These are phyloP conservation scores for Pseudonitzschia pungens DNA, from an alignment of 108 stramenopile species.

Conservation along the genomic window DNA sequence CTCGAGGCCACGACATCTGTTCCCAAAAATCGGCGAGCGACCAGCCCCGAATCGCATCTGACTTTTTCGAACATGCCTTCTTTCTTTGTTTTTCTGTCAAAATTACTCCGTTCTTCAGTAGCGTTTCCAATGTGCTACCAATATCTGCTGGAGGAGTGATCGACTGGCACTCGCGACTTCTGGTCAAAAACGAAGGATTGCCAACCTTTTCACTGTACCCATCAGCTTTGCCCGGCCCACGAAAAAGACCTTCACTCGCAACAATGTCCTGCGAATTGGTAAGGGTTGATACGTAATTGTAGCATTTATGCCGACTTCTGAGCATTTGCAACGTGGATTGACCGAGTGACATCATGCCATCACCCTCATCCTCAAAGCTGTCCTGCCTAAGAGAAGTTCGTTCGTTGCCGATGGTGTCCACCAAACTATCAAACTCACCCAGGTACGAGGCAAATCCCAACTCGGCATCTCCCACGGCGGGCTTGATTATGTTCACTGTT, in stretches of 20 bases:
- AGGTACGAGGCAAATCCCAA: constrained; percentile 61
- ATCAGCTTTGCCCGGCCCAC: constrained; percentile 71
- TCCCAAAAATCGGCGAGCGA: constrained; percentile 77
- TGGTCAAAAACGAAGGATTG: constrained; percentile 23
- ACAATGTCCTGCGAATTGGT: constrained; percentile 67
- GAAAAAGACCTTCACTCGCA: constrained; percentile 65
- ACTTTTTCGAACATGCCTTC: constrained; percentile 27
- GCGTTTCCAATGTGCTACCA: constrained; percentile 58
- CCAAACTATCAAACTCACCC: constrained; percentile 71
- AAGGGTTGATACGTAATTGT: constrained; percentile 54
- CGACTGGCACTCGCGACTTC: constrained; percentile 20
- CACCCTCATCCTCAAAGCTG: not conserved
- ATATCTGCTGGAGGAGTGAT: constrained; percentile 54
- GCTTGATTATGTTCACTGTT: constrained; percentile 50
- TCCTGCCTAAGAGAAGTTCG: not conserved
- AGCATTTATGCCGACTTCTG: constrained; percentile 48
- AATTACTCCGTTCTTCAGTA: constrained; percentile 62
- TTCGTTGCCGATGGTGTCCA: constrained; percentile 78
- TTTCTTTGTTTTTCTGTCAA: constrained; percentile 35
- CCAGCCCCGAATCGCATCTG: constrained; percentile 61
- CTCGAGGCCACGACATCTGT: constrained; percentile 79
- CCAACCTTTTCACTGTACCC: constrained; percentile 47
- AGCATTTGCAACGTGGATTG: constrained; percentile 43
- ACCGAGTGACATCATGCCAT: constrained; percentile 11
- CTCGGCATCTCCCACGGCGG: constrained; percentile 50